These are phyloP conservation scores for Mucor sp. DNA, from an alignment of 371 early-diverging fungal genomes.

Conservation along the genomic window DNA sequence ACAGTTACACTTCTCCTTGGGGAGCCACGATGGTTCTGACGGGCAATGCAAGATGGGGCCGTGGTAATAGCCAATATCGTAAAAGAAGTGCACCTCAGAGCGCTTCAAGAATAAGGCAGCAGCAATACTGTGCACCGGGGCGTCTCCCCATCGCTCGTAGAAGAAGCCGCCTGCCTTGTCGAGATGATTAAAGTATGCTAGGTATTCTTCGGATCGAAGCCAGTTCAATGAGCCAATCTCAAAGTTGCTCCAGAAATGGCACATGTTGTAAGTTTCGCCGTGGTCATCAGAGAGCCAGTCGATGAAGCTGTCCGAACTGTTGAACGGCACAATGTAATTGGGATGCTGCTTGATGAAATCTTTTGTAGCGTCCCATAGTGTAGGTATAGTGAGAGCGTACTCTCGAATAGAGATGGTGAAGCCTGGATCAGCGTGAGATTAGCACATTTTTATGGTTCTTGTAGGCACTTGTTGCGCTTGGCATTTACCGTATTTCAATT, in stretches of 20 bases:
- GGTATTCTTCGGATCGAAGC: constrained; percentile 71
- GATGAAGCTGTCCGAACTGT: constrained; percentile 40
- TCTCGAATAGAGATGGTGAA: constrained; percentile 85
- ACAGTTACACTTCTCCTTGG: constrained; percentile 26
- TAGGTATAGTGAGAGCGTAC: constrained; percentile 79
- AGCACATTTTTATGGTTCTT: constrained; percentile 10
- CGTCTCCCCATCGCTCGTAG: constrained; percentile 88
- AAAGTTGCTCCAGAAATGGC: constrained; percentile 91
- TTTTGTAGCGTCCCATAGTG: constrained; percentile 76
- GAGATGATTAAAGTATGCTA: constrained; percentile 72
- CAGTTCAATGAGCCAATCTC: constrained; percentile 84
- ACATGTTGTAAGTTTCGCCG: constrained; percentile 55
- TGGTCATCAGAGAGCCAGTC: constrained; percentile 44
- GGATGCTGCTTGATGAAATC: constrained; percentile 47
- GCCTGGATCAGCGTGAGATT: constrained; percentile 17
- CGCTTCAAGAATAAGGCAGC: constrained; percentile 68
- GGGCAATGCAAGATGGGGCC: constrained; percentile 71
- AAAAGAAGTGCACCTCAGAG: constrained; percentile 86
- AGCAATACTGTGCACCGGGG: constrained; percentile 90
- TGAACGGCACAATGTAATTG: constrained; percentile 32
- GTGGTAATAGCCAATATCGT: constrained; percentile 83
- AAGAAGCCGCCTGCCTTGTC: constrained; percentile 73
- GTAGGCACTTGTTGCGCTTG: constrained; percentile 8
- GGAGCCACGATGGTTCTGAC: constrained; percentile 30
- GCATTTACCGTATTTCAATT: constrained; percentile 74